Base-by-base conservation (phyloP, 75 land plant species). In the Pinus taeda region DNA sequence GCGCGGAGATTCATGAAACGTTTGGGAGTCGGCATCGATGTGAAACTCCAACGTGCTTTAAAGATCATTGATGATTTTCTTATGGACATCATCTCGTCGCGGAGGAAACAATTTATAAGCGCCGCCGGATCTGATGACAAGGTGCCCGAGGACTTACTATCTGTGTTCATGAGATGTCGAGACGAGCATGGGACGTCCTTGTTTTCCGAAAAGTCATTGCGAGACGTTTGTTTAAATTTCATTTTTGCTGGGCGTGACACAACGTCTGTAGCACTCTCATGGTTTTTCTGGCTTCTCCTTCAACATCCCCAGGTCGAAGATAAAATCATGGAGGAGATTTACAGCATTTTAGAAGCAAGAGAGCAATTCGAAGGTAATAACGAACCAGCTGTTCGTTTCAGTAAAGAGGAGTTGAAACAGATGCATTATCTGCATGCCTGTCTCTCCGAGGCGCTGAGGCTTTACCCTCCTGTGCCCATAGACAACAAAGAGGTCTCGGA, bases 381-480 rank as follows among this genome's bases (percentile, higher is more conserved):
- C 6, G 12, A 26, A 3, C 33, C 14, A 36, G 17, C 7, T 30
- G 45, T 18, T 39, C 0, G 18, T 66, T 62, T 24, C 9, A 15
- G 18, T 45, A 4, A 30, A 30, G 0, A 69, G 26, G 76, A 45
- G 39, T 74, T 77, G 15, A 39, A 55, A 39, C 42, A 80, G 78
- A 15, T 86, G 79, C 56, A 57, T 12, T 86, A 84, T 75, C 60
- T 86, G 37, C 87, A 84, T 17, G 86, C 88, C 7, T 79, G 79
- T 42, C 57, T 86, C 45, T 76, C 86, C 3, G 88, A 86, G 57
- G 70, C 88, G 0, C 45, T 84, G 60, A 78, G 88, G 60, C 86
- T 86, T 11, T 86, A 86, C 64, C 88, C 88, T 6, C 77, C 88
- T 4, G 74, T 86, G 37, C 88, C 88, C 4, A 56, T 70, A 1